Conservation (phyloP, 1,284 basidiomycete genomes). For the Hypsizygus ulmarius region DNA sequence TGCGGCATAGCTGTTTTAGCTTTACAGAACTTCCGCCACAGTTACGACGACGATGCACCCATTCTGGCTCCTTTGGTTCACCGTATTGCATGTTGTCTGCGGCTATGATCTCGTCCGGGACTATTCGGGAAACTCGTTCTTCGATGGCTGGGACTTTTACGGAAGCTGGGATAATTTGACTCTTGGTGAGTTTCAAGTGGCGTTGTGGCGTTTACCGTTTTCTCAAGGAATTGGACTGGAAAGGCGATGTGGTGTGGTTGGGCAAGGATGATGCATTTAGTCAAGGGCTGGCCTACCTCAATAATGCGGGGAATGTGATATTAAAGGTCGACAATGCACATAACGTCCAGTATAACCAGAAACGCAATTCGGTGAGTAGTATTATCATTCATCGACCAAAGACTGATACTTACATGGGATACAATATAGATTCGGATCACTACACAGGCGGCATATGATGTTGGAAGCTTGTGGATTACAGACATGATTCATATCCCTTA, state of each 20-base stretch:
- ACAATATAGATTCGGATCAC: slow-evolving; percentile 47
- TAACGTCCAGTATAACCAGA: slow-evolving; percentile 49
- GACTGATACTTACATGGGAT: neutral
- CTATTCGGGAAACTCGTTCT: slow-evolving; percentile 3
- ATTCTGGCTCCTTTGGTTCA: neutral
- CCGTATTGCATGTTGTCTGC: neutral
- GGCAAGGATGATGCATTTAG: slow-evolving; percentile 42
- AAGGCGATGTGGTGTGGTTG: slow-evolving; percentile 54
- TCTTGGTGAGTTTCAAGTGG: slow-evolving; percentile 30
- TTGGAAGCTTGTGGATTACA: slow-evolving; percentile 59
- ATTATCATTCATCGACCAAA: neutral
- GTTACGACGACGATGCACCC: neutral
- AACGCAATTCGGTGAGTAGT: slow-evolving; percentile 51
- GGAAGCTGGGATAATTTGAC: slow-evolving; percentile 54
- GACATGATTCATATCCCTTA: slow-evolving; percentile 62
- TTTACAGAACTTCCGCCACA: neutral
- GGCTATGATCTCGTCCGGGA: slow-evolving; percentile 4
- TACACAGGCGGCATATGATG: slow-evolving; percentile 42
- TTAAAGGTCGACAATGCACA: slow-evolving; percentile 59
- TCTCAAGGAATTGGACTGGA: neutral
- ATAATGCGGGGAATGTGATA: slow-evolving; percentile 50
- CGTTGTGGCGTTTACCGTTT: neutral
- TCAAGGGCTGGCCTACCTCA: slow-evolving; percentile 55
- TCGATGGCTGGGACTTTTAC: slow-evolving; percentile 38
- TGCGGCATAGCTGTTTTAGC: neutral